Conservation (phyloP, 208 protist species). For the Sergeia podlipaevii region DNA sequence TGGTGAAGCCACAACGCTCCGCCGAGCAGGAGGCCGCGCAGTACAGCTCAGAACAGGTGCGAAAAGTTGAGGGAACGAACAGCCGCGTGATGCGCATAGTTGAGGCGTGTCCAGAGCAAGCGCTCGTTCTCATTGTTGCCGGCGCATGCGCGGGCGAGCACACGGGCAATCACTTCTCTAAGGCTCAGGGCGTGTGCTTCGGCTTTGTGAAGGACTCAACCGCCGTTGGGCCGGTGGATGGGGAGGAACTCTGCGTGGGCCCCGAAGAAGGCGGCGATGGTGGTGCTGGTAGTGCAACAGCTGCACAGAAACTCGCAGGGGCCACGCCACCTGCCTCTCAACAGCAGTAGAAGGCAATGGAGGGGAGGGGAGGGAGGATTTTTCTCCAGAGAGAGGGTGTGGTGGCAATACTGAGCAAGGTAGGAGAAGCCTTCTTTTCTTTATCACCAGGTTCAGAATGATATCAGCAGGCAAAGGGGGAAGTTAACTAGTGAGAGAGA, state of each 20-base stretch:
- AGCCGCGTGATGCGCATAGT: conserved; percentile 66
- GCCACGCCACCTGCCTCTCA: conserved; percentile 14
- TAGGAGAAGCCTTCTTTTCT: too few species aligned
- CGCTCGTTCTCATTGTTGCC: conserved; percentile 53
- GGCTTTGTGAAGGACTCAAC: conserved; percentile 74
- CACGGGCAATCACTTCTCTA: conserved; percentile 38
- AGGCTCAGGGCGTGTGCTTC: conserved; percentile 59
- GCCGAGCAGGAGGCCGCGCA: conserved; percentile 24
- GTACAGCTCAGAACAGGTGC: too few species aligned
- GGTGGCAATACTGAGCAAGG: too few species aligned
- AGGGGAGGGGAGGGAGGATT: too few species aligned
- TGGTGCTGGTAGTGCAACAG: too few species aligned
- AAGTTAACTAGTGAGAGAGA: too few species aligned
- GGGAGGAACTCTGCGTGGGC: background rate
- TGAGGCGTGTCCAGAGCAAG: conserved; percentile 61
- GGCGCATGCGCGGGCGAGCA: conserved; percentile 28
- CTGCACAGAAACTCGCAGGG: background rate
- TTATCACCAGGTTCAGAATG: too few species aligned
- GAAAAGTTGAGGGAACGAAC: conserved; percentile 48
- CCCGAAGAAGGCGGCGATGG: background rate
- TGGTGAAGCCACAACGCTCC: conserved; percentile 15
- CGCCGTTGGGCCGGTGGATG: conserved; percentile 25
- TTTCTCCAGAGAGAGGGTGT: too few species aligned
- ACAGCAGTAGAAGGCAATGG: conserved; percentile 33
- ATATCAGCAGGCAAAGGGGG: too few species aligned